Conservation (phyloP, 2,329 filamentous ascomycete species). For the Thielaviopsis ethacetica region DNA sequence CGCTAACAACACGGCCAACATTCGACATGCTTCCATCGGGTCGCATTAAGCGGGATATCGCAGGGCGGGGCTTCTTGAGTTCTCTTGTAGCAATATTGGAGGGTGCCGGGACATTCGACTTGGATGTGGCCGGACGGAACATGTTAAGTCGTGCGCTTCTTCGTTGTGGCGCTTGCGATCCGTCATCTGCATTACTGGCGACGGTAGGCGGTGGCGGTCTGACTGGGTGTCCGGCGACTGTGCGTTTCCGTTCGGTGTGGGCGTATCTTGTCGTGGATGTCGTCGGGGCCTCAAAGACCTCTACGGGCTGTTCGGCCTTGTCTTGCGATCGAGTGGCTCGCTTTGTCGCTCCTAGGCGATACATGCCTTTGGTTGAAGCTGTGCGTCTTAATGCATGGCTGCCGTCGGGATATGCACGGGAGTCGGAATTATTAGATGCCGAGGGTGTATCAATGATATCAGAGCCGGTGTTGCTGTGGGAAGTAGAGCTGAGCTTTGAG, state of each 20-base stretch:
- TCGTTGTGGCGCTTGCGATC: constrained; percentile 41
- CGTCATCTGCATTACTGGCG: constrained; percentile 36
- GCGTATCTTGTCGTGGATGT: constrained; percentile 22
- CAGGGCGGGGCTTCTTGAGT: constrained; percentile 69
- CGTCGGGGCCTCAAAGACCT: constrained; percentile 25
- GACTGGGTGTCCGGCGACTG: constrained; percentile 68
- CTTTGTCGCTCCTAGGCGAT: constrained; percentile 30
- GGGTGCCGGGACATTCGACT: constrained; percentile 33
- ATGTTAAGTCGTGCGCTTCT: constrained; percentile 55
- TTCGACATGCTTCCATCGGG: constrained; percentile 49
- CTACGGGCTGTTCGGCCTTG: constrained; percentile 19
- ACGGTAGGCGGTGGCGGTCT: constrained; percentile 26
- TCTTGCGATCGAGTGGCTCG: constrained; percentile 23
- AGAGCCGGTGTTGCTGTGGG: constrained; percentile 21
- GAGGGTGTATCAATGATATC: constrained; percentile 49
- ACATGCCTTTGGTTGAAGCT: constrained; percentile 46
- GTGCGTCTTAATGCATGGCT: neutral
- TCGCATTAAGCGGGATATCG: constrained; percentile 48
- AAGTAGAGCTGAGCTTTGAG: constrained; percentile 21
- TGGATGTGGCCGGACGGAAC: constrained; percentile 52
- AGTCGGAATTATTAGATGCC: constrained; percentile 7
- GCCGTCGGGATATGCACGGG: neutral
- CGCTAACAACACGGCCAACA: constrained; percentile 76
- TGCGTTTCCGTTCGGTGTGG: constrained; percentile 62
- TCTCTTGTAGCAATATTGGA: constrained; percentile 36